Percentiles rank a stretch among this genome's conserved stretches.
Evolutionary conservation across 306 rosid species (phyloP).

Genomic region (Casuarina equisetifolia): DNA sequence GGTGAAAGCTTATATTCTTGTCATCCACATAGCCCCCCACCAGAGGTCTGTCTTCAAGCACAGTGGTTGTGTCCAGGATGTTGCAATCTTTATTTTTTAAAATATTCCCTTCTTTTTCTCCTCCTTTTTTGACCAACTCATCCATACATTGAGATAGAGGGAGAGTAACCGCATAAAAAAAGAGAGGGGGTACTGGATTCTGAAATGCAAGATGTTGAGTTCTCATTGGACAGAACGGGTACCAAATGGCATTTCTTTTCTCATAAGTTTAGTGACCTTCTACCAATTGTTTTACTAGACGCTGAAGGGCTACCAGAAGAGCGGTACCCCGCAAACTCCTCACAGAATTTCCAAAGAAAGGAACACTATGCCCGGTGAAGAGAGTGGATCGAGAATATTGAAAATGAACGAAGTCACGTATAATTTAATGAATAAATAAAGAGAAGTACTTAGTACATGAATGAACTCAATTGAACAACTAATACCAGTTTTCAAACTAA

Average conservation of each 20-base stretch:
- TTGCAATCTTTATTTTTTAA: constrained; percentile 38
- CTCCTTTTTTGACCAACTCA: constrained; percentile 38
- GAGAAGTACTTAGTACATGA: no score
- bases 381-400: no score
- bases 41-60: constrained; percentile 17
- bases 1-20: constrained; percentile 39
- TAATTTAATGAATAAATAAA: no score
- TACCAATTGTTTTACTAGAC: no score
- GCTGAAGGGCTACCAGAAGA: no score
- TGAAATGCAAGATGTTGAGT: not conserved
- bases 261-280: not conserved
- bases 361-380: no score
- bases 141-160: not conserved
- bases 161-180: constrained; percentile 3
- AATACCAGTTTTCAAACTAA: no score
- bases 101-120: constrained; percentile 32
- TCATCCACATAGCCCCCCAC: not conserved
- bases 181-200: not conserved
- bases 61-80: constrained; percentile 18
- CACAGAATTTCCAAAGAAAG: no score
- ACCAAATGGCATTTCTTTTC: not conserved
- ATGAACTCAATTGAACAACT: no score
- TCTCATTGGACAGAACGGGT: constrained; percentile 8
- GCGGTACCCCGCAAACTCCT: not conserved
- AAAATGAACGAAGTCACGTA: no score